Conservation (phyloP, 768 basidiomycete genomes). For the Mycena pura region DNA sequence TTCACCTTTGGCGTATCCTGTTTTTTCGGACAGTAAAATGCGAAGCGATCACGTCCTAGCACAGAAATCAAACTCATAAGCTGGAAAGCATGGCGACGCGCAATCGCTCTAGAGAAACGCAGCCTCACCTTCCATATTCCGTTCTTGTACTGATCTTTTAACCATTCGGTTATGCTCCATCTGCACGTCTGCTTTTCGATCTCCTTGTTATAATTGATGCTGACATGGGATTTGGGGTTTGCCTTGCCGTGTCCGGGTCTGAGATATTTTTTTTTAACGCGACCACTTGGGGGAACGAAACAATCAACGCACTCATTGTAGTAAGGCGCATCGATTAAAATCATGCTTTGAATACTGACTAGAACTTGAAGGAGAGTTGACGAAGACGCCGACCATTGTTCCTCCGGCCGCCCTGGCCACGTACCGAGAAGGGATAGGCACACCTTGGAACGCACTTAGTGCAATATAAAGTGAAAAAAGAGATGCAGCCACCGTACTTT, state of each 20-base stretch:
- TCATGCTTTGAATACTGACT: constrained; percentile 66
- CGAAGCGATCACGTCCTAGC: constrained; percentile 55
- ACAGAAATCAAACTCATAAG: constrained; percentile 1
- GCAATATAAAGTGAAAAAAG: no score
- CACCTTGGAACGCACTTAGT: constrained; percentile 47
- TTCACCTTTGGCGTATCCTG: constrained; percentile 50
- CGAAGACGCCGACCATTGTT: constrained; percentile 52
- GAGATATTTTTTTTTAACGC: neutral
- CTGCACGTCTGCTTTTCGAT: constrained; percentile 49
- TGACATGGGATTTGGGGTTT: constrained; percentile 39
- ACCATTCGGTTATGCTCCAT: constrained; percentile 64
- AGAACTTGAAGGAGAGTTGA: constrained; percentile 65
- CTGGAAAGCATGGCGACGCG: no score
- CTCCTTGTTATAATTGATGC: constrained; percentile 55
- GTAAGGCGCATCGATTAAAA: constrained; percentile 58
- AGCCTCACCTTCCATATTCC: constrained; percentile 57
- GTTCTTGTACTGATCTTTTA: constrained; percentile 47
- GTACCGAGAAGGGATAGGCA: constrained; percentile 64
- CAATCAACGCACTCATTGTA: constrained; percentile 56
- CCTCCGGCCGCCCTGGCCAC: constrained; percentile 58
- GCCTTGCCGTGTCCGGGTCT: constrained; percentile 59
- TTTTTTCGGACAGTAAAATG: constrained; percentile 52
- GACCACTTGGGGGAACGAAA: constrained; percentile 14
- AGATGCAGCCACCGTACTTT: constrained; percentile 10
- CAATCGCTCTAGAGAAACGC: neutral